These are phyloP conservation scores for Chloris gayana DNA, from an alignment of 176 grass and related monocot species.

Conservation along the genomic window DNA sequence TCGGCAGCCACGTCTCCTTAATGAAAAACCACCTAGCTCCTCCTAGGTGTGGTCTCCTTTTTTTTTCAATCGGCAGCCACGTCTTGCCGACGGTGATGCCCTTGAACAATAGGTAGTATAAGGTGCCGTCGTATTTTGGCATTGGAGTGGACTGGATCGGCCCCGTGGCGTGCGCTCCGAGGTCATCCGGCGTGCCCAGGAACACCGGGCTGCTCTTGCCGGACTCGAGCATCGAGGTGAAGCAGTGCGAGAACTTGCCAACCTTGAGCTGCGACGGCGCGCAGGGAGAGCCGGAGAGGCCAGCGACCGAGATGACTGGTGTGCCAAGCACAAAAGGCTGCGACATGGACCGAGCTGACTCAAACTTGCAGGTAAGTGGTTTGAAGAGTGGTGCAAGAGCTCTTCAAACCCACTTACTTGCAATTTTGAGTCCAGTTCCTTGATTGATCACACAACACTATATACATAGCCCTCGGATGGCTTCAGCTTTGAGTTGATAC, in stretches of 20 bases:
- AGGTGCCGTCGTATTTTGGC: too few relatives aligned
- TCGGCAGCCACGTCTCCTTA: conserved; percentile 30
- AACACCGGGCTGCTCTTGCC: conserved; percentile 29
- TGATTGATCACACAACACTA: too few relatives aligned
- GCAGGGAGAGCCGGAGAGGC: neutral
- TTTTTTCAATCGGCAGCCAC: conserved; percentile 39
- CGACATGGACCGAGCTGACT: too few relatives aligned
- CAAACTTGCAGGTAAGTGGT: too few relatives aligned
- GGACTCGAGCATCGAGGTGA: conserved; percentile 21
- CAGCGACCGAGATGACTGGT: neutral
- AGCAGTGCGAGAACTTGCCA: conserved; percentile 54
- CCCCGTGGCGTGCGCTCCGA: neutral
- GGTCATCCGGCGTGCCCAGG: conserved; percentile 29
- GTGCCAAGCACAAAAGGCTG: neutral
- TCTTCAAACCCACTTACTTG: too few relatives aligned
- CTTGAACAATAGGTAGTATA: conserved; percentile 46
- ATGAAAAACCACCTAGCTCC: too few relatives aligned
- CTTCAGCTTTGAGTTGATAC: too few relatives aligned
- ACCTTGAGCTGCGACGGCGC: conserved; percentile 43
- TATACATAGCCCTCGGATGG: too few relatives aligned
- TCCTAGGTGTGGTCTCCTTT: too few relatives aligned
- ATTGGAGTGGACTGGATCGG: too few relatives aligned
- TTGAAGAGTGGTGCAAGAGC: too few relatives aligned
- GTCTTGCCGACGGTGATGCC: conserved; percentile 44
- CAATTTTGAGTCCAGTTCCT: too few relatives aligned